Conservation (phyloP, 2,329 filamentous ascomycete species). For the Fusarium abutilonis region DNA sequence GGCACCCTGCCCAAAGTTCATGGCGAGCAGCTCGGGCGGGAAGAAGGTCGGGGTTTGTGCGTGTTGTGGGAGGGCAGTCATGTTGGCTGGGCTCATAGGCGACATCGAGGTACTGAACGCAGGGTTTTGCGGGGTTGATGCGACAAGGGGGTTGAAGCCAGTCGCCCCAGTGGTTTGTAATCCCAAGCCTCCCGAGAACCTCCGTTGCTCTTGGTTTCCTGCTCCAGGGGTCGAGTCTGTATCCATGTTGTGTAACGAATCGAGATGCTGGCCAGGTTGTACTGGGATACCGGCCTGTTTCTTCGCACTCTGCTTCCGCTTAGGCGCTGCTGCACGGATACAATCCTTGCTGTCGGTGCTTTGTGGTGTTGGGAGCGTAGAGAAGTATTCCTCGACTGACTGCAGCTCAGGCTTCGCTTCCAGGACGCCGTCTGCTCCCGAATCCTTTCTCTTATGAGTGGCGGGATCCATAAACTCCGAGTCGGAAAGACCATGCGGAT, state of each 20-base stretch:
- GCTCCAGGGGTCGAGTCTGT: slow-evolving; percentile 20
- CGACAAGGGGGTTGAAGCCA: slow-evolving; percentile 54
- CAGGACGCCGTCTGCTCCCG: slow-evolving; percentile 85
- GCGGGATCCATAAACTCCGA: slow-evolving; percentile 84
- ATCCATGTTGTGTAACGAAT: slow-evolving; percentile 35
- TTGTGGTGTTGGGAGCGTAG: slow-evolving; percentile 73
- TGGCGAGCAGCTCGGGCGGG: slow-evolving; percentile 62
- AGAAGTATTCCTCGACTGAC: slow-evolving; percentile 94
- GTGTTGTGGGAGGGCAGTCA: slow-evolving; percentile 53
- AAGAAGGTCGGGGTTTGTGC: slow-evolving; percentile 56
- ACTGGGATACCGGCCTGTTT: slow-evolving; percentile 36
- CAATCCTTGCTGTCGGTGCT: slow-evolving; percentile 54
- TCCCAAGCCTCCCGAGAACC: slow-evolving; percentile 55
- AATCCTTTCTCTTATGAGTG: slow-evolving; percentile 74
- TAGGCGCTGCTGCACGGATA: slow-evolving; percentile 40
- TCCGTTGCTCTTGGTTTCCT: slow-evolving; percentile 48
- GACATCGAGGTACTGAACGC: slow-evolving; percentile 61
- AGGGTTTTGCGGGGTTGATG: slow-evolving; percentile 54
- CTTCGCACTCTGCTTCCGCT: slow-evolving; percentile 54
- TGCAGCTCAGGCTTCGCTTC: slow-evolving; percentile 91
- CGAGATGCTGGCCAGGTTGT: slow-evolving; percentile 36
- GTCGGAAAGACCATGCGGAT: slow-evolving; percentile 89
- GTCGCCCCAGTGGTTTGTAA: slow-evolving; percentile 54
- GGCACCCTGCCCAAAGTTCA: slow-evolving; percentile 61
- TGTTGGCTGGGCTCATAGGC: slow-evolving; percentile 62